Evolutionary conservation across 306 rosid species (phyloP), one percentile per base, ranked within the genome.

Genomic region (Cucurbita maxima): DNA sequence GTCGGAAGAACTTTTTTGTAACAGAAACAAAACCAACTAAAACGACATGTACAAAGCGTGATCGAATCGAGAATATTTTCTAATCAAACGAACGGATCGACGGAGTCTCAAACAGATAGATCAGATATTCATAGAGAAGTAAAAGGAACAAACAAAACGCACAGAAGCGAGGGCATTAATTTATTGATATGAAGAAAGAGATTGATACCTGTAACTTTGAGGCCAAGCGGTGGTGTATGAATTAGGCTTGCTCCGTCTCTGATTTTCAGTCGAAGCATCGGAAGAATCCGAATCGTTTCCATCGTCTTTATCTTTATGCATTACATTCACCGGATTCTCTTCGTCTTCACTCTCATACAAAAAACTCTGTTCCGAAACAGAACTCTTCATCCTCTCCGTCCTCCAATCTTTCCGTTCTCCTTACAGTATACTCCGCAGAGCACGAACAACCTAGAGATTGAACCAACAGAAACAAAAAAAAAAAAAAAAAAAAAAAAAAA

Each of bases 191-290:
- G 10, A 20, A 7, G 34, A 30, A 18, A 66, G 72, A 44, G 18
- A 66, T 44, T 19, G 16, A 60, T 58, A 90, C 98, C 97, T 90
- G 90, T 90, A 94, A 89, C 95, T 90, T 77, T 94, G 99, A 67
- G 99, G 99, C 99, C 99, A 94, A 38, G 89, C 58, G 61, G 86
- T 85, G 70, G 82, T 85, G 80, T 82, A 84, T 37, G 99, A 90
- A 71, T 89, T 78, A 45, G 87, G 92, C 62, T 74, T 88, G 76
- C 78, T 75, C 75, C 84, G 92, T 22, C 84, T 85, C 63, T 76
- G 91, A 62, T 76, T 77, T 52, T 89, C 96, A 18, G 80, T 78
- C 16, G 89, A 89, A 60, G 58, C 86, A 72, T 78, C 83, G 2
- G 99, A 94, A 79, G 84, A 85, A 82, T 94, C 99, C 8, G 97